Conservation (phyloP, 305 asterid genomes). For the Caryopteris hybrid region DNA sequence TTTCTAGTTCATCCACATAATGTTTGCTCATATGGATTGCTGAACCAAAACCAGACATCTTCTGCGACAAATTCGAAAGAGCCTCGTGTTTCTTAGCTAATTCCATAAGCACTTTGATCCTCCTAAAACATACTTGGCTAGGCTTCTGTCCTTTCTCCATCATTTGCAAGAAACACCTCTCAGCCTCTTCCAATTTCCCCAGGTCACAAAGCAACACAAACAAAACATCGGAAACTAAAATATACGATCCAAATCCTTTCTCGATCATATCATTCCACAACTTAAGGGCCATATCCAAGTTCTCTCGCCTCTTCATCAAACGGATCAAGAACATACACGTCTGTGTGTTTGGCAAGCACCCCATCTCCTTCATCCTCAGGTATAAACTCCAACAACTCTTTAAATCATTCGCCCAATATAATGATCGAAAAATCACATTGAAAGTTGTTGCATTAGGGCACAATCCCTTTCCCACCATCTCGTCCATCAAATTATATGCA, state of each 20-base stretch:
- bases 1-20: constrained; percentile 37
- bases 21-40: constrained; percentile 15
- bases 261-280: constrained; percentile 87
- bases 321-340: constrained; percentile 83
- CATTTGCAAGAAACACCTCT: constrained; percentile 90
- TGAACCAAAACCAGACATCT: constrained; percentile 64
- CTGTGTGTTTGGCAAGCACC: constrained; percentile 73
- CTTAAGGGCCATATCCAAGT: constrained; percentile 63
- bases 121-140: constrained; percentile 65
- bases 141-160: constrained; percentile 82
- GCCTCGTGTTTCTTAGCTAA: constrained; percentile 61
- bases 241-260: constrained; percentile 73
- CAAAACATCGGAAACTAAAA: constrained; percentile 67
- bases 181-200: constrained; percentile 77
- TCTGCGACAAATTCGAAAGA: constrained; percentile 44
- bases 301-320: constrained; percentile 70
- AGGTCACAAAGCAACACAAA: constrained; percentile 72
- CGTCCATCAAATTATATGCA: constrained; percentile 60
- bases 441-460: constrained; percentile 79
- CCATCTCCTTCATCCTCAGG: constrained; percentile 57
- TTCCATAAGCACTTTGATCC: constrained; percentile 90
- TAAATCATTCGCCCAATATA: constrained; percentile 70
- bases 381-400: constrained; percentile 69
- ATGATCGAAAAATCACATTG: constrained; percentile 68
- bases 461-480: constrained; percentile 64